A percentile compares a stretch with the other conserved stretches of the same genome.
These are phyloP conservation scores for Colletotrichum theobromicola DNA, from an alignment of 2,329 filamentous ascomycete species.

Conservation along the genomic window DNA sequence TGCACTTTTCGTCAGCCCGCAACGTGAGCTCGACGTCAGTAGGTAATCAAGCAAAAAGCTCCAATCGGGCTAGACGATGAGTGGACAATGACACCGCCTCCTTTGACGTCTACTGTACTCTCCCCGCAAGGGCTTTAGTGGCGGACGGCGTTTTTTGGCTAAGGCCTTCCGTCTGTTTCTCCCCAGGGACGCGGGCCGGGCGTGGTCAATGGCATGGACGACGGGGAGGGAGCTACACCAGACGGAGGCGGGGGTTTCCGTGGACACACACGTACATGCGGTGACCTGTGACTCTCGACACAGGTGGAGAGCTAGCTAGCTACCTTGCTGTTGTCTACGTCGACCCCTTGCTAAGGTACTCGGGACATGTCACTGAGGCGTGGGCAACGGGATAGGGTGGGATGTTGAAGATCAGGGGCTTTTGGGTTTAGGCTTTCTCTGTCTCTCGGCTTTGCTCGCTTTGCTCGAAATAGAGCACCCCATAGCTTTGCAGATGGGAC, in stretches of 20 bases:
- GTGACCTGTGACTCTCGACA: background rate
- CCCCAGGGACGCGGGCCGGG: background rate
- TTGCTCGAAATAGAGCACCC: background rate
- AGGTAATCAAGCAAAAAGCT: background rate
- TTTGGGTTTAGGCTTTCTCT: background rate
- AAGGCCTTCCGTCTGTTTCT: background rate
- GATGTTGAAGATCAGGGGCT: background rate
- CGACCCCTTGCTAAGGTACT: background rate
- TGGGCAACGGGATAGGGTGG: background rate
- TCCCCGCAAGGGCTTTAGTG: background rate
- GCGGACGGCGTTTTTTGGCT: background rate
- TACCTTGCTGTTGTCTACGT: background rate
- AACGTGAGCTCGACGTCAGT: background rate
- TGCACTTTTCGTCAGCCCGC: background rate
- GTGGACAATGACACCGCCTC: background rate
- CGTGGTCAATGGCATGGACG: background rate
- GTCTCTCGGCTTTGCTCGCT: background rate
- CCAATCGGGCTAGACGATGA: background rate
- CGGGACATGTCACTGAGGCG: background rate
- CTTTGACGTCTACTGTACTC: background rate
- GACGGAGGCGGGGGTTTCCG: background rate
- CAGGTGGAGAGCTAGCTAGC: background rate
- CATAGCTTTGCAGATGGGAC: background rate
- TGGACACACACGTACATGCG: background rate
- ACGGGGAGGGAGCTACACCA: background rate